Evolutionary conservation across 345 rosid species (phyloP), one percentile per base, ranked within the genome.

Genomic region (Eucalyptus erythrocorys): DNA sequence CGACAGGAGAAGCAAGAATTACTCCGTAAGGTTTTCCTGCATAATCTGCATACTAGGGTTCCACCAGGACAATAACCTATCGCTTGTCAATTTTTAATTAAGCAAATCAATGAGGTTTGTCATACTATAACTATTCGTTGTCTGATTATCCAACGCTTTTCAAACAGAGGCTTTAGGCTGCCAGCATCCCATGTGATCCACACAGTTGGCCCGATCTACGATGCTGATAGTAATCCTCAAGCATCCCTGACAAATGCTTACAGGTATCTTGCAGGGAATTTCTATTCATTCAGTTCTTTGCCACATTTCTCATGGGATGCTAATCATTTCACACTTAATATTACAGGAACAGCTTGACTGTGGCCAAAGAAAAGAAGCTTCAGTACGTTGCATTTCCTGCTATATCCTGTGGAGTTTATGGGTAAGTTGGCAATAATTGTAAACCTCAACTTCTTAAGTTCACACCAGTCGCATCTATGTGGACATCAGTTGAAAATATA

Each of bases 341-440:
- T 90, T 91, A 59, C 97, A 95, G 98, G 91, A 96, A 94, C 91
- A 92, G 98, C 92, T 91, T 96, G 92, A 90, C 53, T 32, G 91
- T 95, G 82, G 99, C 98, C 86, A 95, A 92, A 91, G 96, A 94
- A 85, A 96, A 95, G 92, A 91, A 92, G 88, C 93, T 97, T 87
- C 90, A 93, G 84, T 96, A 92, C 90, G 90, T 97, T 89, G 99
- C 99, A 43, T 96, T 96, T 90, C 94, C 99, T 82, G 99, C 99
- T 61, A 94, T 97, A 85, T 95, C 97, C 79, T 97, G 99, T 89
- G 99, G 99, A 82, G 90, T 92, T 55, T 96, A 86, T 59, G 89
- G 97, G 98, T 96, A 92, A 89, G 88, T 90, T 84, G 88, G 26
- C 89, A 87, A 21, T 87, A 24, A n/a, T 24, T 40, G 7, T 17